phyloP scores from a whole-genome alignment of 2,329 filamentous ascomycete species.

The Phoma sp. region DNA sequence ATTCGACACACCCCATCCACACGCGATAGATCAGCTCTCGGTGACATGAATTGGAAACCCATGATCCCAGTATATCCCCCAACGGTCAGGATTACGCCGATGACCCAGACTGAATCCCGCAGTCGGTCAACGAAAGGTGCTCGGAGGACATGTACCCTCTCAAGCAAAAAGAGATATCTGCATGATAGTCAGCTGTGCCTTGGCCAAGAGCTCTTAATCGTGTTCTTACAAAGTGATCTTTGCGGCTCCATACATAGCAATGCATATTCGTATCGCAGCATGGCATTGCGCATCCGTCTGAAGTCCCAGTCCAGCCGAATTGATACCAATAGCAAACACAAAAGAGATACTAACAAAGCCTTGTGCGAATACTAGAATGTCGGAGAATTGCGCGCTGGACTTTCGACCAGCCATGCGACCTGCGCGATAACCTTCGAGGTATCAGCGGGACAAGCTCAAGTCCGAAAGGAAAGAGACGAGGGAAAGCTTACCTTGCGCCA shows the following conservation, averaged over 20 bases:
- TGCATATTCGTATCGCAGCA: constrained; percentile 43
- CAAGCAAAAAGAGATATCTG: constrained; percentile 47
- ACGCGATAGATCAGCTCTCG: constrained; percentile 31
- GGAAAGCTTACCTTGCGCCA: constrained; percentile 22
- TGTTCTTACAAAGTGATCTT: constrained; percentile 37
- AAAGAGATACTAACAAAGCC: constrained; percentile 30
- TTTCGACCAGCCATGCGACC: constrained; percentile 23
- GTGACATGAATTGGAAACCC: constrained; percentile 30
- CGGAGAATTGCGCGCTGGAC: constrained; percentile 18
- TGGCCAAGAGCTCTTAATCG: no score
- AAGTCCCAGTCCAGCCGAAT: constrained; percentile 37
- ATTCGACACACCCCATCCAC: constrained; percentile 43
- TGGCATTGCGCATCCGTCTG: constrained; percentile 34
- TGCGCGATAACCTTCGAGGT: constrained; percentile 22
- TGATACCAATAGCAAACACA: constrained; percentile 34
- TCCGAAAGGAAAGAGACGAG: background rate
- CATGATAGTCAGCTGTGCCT: background rate
- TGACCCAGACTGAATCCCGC: constrained; percentile 41
- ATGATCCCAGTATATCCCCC: constrained; percentile 31
- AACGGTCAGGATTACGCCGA: constrained; percentile 27
- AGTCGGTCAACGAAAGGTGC: constrained; percentile 34
- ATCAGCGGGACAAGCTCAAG: background rate
- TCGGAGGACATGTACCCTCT: constrained; percentile 46
- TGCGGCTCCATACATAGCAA: constrained; percentile 42
- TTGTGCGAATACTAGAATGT: constrained; percentile 27